These are phyloP conservation scores for Arachnopeziza araneosa DNA, from an alignment of 2,329 filamentous ascomycete genomes.

Conservation along the genomic window DNA sequence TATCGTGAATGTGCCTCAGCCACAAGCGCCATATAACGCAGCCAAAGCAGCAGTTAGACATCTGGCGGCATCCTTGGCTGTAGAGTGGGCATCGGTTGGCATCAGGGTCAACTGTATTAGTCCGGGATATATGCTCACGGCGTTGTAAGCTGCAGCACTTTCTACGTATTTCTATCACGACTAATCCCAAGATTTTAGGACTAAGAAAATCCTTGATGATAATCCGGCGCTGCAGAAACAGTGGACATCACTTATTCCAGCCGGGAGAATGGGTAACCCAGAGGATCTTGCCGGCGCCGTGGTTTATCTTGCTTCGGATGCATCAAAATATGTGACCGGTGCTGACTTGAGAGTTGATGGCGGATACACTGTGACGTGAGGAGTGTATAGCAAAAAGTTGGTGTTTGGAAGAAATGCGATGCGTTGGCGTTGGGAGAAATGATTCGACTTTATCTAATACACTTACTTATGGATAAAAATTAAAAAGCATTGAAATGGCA, in stretches of 20 bases:
- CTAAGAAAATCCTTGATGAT: slow-evolving; percentile 88
- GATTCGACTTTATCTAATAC: no score
- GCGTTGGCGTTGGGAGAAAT: no score
- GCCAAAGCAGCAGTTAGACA: slow-evolving; percentile 90
- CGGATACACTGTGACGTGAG: slow-evolving; percentile 76
- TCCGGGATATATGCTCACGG: slow-evolving; percentile 94
- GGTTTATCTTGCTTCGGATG: slow-evolving; percentile 56
- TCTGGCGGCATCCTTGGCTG: slow-evolving; percentile 78
- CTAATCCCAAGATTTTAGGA: slow-evolving; percentile 45
- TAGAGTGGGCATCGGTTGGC: slow-evolving; percentile 84
- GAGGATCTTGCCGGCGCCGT: slow-evolving; percentile 93
- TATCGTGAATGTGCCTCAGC: slow-evolving; percentile 93
- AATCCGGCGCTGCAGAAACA: slow-evolving; percentile 84
- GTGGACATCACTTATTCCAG: slow-evolving; percentile 89
- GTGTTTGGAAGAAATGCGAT: no score
- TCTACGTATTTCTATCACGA: not conserved
- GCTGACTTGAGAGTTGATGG: slow-evolving; percentile 60
- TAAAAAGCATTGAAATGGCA: no score
- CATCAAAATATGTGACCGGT: slow-evolving; percentile 52
- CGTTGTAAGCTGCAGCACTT: slow-evolving; percentile 58
- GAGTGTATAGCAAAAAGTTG: no score
- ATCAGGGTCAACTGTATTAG: slow-evolving; percentile 95
- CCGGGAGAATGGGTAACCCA: slow-evolving; percentile 88
- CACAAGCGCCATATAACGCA: slow-evolving; percentile 88
- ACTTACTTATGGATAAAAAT: no score